Evolutionary conservation across 331 rosid species (phyloP).

Genomic region (Telfairia occidentalis): DNA sequence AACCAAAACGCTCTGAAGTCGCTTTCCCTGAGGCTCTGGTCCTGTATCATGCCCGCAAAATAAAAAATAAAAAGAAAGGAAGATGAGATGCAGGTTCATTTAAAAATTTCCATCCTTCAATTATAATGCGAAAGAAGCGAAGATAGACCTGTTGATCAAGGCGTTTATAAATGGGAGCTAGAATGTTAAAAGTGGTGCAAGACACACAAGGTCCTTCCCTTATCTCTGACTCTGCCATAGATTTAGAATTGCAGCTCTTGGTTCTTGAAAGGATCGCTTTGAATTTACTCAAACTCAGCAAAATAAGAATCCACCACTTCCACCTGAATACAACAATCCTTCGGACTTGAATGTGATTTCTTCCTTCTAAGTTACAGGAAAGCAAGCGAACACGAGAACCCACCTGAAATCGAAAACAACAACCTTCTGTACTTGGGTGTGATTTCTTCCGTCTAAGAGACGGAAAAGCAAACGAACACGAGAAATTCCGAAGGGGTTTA

Average conservation of each 20-base stretch:
- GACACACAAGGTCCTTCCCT: slow-evolving; percentile 42
- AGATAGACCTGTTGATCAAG: slow-evolving; percentile 35
- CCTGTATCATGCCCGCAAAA: slow-evolving; percentile 26
- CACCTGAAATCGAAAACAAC: neutral
- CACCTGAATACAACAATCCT: neutral
- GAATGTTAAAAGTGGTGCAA: slow-evolving; percentile 88
- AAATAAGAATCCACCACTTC: neutral
- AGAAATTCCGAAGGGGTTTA: neutral
- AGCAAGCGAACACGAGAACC: neutral
- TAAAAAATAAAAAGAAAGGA: neutral
- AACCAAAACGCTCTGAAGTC: slow-evolving; percentile 49
- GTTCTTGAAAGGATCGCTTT: neutral
- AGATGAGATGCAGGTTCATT: neutral
- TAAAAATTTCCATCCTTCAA: neutral
- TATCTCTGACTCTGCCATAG: neutral
- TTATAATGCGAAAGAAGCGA: neutral
- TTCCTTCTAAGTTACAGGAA: neutral
- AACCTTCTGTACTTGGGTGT: neutral
- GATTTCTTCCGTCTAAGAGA: neutral
- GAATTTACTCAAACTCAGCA: neutral
- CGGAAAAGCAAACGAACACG: neutral
- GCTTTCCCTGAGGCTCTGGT: slow-evolving; percentile 57
- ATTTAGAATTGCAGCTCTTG: neutral
- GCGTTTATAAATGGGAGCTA: slow-evolving; percentile 89
- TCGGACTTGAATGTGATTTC: too few species aligned